A percentile compares a stretch with the other conserved stretches of the same genome.
Evolutionary conservation across 2,329 filamentous ascomycete species (phyloP).

Genomic region (Fusarium nelsonii): DNA sequence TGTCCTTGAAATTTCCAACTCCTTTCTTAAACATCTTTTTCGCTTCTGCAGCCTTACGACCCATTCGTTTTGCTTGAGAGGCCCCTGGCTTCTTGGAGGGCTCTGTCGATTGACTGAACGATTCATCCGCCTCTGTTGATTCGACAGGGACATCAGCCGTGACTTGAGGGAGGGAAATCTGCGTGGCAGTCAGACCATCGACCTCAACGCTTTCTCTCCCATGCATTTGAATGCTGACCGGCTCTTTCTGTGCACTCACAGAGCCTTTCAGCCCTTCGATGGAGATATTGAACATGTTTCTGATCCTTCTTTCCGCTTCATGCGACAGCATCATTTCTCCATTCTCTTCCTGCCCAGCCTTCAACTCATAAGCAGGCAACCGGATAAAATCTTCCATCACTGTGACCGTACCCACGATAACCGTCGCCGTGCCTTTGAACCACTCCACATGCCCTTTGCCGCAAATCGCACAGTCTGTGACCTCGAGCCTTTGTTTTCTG

Average conservation of each 20-base stretch:
- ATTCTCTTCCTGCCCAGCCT: not conserved
- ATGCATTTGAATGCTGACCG: not conserved
- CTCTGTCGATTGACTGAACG: not conserved
- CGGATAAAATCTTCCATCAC: constrained; percentile 27
- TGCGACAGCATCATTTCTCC: constrained; percentile 17
- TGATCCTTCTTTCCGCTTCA: constrained; percentile 3
- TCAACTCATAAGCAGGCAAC: constrained; percentile 16
- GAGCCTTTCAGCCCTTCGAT: not conserved
- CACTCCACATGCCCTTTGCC: constrained; percentile 17
- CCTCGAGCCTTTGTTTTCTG: not conserved
- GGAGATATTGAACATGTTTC: constrained; percentile 16
- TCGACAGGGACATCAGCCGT: not conserved
- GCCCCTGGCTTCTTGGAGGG: not conserved
- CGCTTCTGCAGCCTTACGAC: too few relatives aligned
- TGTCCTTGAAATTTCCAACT: not conserved
- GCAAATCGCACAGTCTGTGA: constrained; percentile 13
- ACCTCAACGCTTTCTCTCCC: not conserved
- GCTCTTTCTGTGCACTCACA: not conserved
- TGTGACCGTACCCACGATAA: constrained; percentile 8
- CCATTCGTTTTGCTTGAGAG: too few relatives aligned
- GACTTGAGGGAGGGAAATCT: not conserved
- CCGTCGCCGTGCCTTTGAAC: not conserved
- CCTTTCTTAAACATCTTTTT: not conserved
- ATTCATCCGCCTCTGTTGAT: not conserved
- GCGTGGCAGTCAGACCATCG: not conserved